These are phyloP conservation scores for Cetradonia linearis DNA, from an alignment of 495 filamentous ascomycete species.

Conservation along the genomic window DNA sequence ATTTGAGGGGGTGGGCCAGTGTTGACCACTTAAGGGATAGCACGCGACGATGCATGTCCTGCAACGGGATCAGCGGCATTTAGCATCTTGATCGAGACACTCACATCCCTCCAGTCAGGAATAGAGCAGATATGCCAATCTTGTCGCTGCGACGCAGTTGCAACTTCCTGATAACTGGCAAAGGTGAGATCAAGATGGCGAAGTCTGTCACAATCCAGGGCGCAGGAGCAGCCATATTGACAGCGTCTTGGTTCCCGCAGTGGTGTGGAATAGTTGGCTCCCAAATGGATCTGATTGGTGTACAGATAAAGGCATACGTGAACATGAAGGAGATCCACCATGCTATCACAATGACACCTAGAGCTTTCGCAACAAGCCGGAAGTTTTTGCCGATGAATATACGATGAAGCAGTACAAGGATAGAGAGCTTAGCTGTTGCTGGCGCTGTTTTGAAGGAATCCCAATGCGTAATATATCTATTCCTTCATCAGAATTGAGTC, in stretches of 20 bases:
- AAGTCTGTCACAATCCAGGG: constrained; percentile 14
- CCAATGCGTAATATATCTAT: too few relatives aligned
- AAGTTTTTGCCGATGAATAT: constrained; percentile 16
- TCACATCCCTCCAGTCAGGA: constrained; percentile 14
- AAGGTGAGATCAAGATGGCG: constrained; percentile 8
- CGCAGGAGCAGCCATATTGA: not conserved
- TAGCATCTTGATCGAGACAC: not conserved
- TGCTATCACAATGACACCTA: constrained; percentile 8
- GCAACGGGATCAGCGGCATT: not conserved
- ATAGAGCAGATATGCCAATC: not conserved
- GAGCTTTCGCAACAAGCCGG: constrained; percentile 3
- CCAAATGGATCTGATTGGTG: constrained; percentile 8
- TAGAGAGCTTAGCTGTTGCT: not conserved
- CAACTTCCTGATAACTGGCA: not conserved
- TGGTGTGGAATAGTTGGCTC: not conserved
- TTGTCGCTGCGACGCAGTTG: not conserved
- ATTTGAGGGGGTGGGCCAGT: too few relatives aligned
- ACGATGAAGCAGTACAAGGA: not conserved
- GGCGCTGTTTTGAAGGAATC: too few relatives aligned
- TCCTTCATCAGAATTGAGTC: too few relatives aligned
- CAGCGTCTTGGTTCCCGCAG: not conserved
- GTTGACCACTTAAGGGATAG: too few relatives aligned
- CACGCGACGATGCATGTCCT: constrained; percentile 13
- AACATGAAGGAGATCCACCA: constrained; percentile 11
- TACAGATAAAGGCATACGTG: constrained; percentile 1